Base-by-base conservation (phyloP, 2,329 filamentous ascomycete species). In the Fusarium mexicanum region DNA sequence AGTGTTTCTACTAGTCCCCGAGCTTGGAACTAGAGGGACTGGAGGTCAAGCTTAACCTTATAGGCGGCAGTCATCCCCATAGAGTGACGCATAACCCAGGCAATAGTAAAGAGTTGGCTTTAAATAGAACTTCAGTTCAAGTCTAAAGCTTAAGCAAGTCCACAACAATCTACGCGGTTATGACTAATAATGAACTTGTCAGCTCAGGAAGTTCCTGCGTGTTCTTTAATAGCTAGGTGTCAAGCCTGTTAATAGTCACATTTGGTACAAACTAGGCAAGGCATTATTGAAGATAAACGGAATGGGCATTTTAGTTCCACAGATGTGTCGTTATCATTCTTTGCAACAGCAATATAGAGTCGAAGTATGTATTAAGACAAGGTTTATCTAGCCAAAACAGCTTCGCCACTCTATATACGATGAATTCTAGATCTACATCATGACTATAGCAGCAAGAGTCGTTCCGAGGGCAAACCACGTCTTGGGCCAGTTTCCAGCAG, bases 401-500 rank as follows among this genome's bases (percentile, higher is more conserved):
- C 20, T 29, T 55, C 11, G 20, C 8, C 1, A 18, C 35, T 55
- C 35, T 18, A n/a, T 31, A 29, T 31, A 41, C 6, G 0, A 16
- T 3, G 8, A n/a, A 10, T 22, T 2, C 7, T 4, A 4, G 3
- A 16, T 51, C 13, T 65, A 65, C 44, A 70, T 48, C 46, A 59
- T 48, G 10, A 29, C 31, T 66, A 72, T 50, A 31, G 66, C 61
- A 35, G 38, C 70, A 35, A 43, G 20, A 2, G 65, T 48, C 13
- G 41, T 31, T 12, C 50, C 61, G 10, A 73, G 17, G 10, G 61
- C 50, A 5, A 74, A 10, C 71, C 66, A 73, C 43, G 60, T 57
- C 16, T 71, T 55, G 2, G 71, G 71, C 53, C 67, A 50, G 35
- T 47, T 67, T 41, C 48, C 51, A 14, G 61, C 33, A 48, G 66